Conservation (phyloP, 768 basidiomycete genomes). For the Boletus tylopilopsis region DNA sequence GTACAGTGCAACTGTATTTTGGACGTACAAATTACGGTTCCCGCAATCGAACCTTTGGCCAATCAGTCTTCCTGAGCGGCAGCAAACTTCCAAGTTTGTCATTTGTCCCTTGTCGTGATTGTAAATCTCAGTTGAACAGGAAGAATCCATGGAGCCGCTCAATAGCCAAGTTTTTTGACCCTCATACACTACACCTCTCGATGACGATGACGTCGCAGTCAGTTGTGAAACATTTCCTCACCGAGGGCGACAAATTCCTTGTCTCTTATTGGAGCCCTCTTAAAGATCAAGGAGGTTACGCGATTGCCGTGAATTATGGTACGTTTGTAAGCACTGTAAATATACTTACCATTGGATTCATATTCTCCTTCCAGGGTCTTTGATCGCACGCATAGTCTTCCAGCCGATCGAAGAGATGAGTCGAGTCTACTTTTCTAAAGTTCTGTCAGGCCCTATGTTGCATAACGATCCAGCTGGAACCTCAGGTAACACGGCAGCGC, state of each 20-base stretch:
- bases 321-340: conserved; percentile 15
- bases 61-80: conserved; percentile 20
- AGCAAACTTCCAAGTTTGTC: conserved; percentile 16
- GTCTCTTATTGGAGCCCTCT: conserved; percentile 81
- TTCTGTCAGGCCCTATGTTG: conserved; percentile 33
- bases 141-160: conserved; percentile 1
- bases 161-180: conserved; percentile 38
- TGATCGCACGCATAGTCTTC: conserved; percentile 88
- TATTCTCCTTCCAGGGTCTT: conserved; percentile 58
- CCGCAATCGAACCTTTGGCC: conserved; percentile 35
- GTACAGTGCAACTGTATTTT: conserved; percentile 60
- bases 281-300: conserved; percentile 91
- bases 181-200: conserved; percentile 55
- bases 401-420: conserved; percentile 95
- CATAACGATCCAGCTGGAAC: conserved; percentile 1
- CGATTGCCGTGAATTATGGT: conserved; percentile 96
- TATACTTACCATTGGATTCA: not conserved
- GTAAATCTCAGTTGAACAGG: conserved; percentile 1
- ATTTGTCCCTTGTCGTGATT: not conserved
- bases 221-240: conserved; percentile 89
- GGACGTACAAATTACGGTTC: conserved; percentile 49
- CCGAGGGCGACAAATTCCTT: conserved; percentile 92
- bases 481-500: conserved; percentile 1
- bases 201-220: conserved; percentile 86
- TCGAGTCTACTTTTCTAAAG: conserved; percentile 83